A percentile compares a stretch with the other conserved stretches of the same genome.
Conservation (phyloP, 108 stramenopile species). For the Skeletonema marinoi region DNA sequence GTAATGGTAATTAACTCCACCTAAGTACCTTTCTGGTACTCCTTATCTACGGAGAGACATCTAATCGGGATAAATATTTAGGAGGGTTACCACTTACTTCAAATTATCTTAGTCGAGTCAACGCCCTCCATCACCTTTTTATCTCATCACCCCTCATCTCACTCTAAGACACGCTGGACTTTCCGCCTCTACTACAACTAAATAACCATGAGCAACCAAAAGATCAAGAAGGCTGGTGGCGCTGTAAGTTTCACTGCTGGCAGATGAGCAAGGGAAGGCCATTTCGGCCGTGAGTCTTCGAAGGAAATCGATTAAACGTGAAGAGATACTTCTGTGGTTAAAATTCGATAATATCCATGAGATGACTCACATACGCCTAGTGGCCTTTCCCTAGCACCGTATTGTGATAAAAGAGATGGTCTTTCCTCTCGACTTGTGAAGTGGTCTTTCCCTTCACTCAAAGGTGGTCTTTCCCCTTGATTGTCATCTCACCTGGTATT, state of each 20-base stretch:
- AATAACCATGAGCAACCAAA: conserved; percentile 48
- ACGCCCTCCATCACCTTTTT: neutral
- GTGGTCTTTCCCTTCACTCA: conserved; percentile 28
- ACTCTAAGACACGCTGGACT: conserved; percentile 3
- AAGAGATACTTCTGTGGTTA: neutral
- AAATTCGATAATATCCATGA: conserved; percentile 15
- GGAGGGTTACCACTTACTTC: neutral
- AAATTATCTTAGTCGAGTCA: neutral
- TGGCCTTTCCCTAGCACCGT: conserved; percentile 45
- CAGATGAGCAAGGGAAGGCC: conserved; percentile 7
- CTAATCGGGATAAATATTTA: neutral
- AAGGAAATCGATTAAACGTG: neutral
- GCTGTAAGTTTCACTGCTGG: conserved; percentile 36
- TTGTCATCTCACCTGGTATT: conserved; percentile 35
- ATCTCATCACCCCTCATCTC: neutral
- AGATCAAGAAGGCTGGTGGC: conserved; percentile 50
- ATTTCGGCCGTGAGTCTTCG: conserved; percentile 20
- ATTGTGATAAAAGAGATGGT: conserved; percentile 30
- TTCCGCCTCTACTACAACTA: neutral
- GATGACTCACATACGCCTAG: conserved; percentile 46
- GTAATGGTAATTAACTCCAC: too few species aligned
- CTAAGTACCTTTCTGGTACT: too few species aligned
- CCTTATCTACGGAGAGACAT: too few species aligned
- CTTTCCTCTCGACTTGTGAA: conserved; percentile 32
- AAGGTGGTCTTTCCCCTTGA: conserved; percentile 48